These are phyloP conservation scores for Capsicum rhomboideum DNA, from an alignment of 257 asterid species.

Conservation along the genomic window DNA sequence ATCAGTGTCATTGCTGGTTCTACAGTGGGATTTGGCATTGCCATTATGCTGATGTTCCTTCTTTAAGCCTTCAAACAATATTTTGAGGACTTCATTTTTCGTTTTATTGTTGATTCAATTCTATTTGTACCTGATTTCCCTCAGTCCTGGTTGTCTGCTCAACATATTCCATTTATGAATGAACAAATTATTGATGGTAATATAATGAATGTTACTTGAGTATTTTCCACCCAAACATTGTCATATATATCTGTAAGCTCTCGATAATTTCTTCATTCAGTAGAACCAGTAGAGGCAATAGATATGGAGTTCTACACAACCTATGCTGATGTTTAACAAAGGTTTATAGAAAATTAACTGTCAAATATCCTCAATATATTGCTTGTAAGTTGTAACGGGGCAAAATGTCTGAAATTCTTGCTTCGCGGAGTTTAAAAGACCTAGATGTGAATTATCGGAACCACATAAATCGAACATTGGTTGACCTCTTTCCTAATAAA, in stretches of 20 bases:
- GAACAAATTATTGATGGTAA: background rate
- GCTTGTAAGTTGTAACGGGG: background rate
- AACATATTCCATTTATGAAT: background rate
- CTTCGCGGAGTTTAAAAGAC: background rate
- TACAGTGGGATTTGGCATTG: conserved; percentile 13
- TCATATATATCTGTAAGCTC: background rate
- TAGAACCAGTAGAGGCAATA: background rate
- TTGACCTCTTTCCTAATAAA: background rate
- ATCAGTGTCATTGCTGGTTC: conserved; percentile 10
- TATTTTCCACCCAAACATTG: background rate
- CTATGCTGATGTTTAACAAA: background rate
- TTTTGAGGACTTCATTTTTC: background rate
- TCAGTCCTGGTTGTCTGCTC: background rate
- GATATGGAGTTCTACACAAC: background rate
- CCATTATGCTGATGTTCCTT: conserved; percentile 15
- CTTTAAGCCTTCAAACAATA: conserved; percentile 12
- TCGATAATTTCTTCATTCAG: background rate
- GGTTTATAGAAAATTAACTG: background rate
- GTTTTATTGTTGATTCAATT: background rate
- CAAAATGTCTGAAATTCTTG: background rate
- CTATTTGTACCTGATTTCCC: background rate
- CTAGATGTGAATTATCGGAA: background rate
- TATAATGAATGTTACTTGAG: background rate
- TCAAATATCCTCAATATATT: background rate
- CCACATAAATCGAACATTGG: background rate